Base-by-base conservation (phyloP, 2,329 filamentous ascomycete genomes). In the Xylariomycetidae sp. region DNA sequence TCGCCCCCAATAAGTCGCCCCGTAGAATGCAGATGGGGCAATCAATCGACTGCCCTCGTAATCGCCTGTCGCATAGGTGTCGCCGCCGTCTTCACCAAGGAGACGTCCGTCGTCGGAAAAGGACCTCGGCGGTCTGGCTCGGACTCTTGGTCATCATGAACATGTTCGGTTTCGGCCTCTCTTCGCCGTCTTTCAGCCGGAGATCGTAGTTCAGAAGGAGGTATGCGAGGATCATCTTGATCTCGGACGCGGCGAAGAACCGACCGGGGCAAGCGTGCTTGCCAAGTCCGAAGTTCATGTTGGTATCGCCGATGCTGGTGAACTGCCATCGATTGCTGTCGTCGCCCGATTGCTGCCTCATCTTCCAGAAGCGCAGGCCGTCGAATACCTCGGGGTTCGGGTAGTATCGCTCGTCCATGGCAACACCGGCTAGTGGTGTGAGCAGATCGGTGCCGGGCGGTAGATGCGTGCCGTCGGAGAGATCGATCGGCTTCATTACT, bases 391-490 rank as follows among this genome's bases (percentile, higher is more conserved):
- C 43, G 0, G 64, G 53, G 28, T 62, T 39, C 0, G 54, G 46
- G 40, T 60, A 61, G 29, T 57, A 42, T 2, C 55, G 54, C 7
- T 56, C 46, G 43, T 70, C 67, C 3, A 44, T 46, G 29, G 52
- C 54, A 37, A 64, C 44, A 18, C 56, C 59, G 13, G 56, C 50
- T 10, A 56, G 40, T 0, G 67, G 59, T 0, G 65, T 51, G 37
- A 70, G 59, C 19, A 70, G 56, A n/a, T 58, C 54, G 5, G 61
- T 60, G 18, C 65, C 66, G 2, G 58, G 53, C 0, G 67, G 65
- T 8, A 70, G 58, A 22, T 63, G 59, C 29, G 74, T 67, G 12
- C 73, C 74, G 47, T 72, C 71, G 27, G 70, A 73, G 2, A 76
- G 65, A 2, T 63, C 64, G 44, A 76, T 62, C 4, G 65, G 58